phyloP scores from a whole-genome alignment of 352 stramenopile genomes.

The Discostella stelligera region DNA sequence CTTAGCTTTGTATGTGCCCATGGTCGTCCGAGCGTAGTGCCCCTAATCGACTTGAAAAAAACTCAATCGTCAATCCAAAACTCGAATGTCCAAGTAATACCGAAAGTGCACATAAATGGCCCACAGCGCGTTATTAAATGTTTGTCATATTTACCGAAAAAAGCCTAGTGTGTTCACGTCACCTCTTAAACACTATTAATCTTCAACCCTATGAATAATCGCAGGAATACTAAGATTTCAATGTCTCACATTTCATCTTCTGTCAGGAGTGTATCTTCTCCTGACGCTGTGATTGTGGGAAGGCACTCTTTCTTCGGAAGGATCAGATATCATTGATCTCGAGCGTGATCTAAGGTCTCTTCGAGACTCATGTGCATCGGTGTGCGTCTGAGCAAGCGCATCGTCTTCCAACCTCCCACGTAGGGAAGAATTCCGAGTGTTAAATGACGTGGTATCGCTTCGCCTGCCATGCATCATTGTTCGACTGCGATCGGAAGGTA shows the following conservation, averaged over 20 bases:
- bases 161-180: no score
- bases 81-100: background rate
- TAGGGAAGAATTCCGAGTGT: conserved; percentile 5
- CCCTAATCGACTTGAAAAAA: conserved; percentile 82
- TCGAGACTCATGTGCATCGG: background rate
- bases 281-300: background rate
- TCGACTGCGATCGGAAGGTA: background rate
- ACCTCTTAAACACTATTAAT: no score
- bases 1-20: conserved; percentile 90
- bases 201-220: background rate
- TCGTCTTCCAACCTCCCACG: background rate
- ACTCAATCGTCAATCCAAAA: background rate
- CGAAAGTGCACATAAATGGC: background rate
- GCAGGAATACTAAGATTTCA: no score
- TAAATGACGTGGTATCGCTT: conserved; percentile 11
- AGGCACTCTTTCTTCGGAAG: background rate
- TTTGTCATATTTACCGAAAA: background rate
- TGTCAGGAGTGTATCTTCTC: no score
- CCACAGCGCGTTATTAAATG: conserved; percentile 3
- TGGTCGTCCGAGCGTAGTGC: conserved; percentile 87
- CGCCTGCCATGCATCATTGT: background rate
- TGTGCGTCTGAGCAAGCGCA: background rate
- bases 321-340: conserved; percentile 27
- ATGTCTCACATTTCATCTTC: no score
- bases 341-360: conserved; percentile 22